Conservation (phyloP, 2,329 filamentous ascomycete genomes). For the Paraphoma sp. region DNA sequence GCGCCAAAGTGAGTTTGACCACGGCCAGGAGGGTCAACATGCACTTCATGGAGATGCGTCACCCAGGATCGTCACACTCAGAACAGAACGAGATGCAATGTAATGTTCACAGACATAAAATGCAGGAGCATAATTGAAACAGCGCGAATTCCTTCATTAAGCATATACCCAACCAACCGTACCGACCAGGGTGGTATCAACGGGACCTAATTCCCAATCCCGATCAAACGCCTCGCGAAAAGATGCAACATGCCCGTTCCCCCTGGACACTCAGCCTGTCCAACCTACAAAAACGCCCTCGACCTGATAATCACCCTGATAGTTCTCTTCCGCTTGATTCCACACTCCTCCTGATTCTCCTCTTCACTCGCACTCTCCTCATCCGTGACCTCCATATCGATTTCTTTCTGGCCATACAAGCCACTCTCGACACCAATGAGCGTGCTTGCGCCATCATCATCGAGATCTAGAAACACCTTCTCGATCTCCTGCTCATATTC, state of each 20-base stretch:
- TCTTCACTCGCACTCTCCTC: constrained; percentile 21
- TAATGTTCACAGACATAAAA: no score
- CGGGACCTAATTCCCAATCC: neutral
- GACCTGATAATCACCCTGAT: constrained; percentile 42
- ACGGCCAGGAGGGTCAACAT: no score
- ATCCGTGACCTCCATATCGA: constrained; percentile 30
- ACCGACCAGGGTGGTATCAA: neutral
- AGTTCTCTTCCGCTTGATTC: constrained; percentile 36
- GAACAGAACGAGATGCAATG: no score
- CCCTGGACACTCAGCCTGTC: neutral
- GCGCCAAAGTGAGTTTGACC: no score
- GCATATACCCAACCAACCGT: neutral
- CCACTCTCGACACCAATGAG: constrained; percentile 6
- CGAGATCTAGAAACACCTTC: constrained; percentile 20
- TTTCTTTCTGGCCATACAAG: constrained; percentile 16
- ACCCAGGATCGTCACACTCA: no score
- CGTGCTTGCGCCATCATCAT: constrained; percentile 9
- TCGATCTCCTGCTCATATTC: constrained; percentile 23
- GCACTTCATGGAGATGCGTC: no score
- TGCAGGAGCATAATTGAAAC: no score
- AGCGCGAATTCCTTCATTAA: neutral
- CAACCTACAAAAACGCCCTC: constrained; percentile 40
- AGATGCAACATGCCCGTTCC: neutral
- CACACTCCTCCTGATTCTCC: constrained; percentile 19
- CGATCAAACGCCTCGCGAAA: neutral